Evolutionary conservation across 495 filamentous ascomycete species (phyloP).

Genomic region (Baudoinia panamericana): DNA sequence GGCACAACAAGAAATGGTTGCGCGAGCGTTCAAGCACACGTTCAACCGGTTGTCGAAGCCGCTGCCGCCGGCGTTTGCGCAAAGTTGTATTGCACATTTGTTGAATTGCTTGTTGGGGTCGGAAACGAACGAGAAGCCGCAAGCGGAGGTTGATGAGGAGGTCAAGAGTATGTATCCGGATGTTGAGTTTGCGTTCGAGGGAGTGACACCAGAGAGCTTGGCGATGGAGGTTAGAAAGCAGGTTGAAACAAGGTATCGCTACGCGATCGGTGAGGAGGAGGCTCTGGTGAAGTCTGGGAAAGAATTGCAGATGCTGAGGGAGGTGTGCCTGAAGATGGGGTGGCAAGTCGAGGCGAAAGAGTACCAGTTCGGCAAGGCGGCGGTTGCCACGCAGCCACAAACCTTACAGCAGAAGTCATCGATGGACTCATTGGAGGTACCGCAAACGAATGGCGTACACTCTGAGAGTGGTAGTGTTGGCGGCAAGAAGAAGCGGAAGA

Average conservation of each 20-base stretch:
- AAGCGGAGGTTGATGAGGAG: conserved; percentile 60
- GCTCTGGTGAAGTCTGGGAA: conserved; percentile 55
- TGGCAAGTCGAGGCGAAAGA: conserved; percentile 75
- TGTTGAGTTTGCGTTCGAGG: conserved; percentile 68
- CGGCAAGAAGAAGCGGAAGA: conserved; percentile 77
- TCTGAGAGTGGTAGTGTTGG: conserved; percentile 31
- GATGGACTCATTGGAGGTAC: conserved; percentile 29
- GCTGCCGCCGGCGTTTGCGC: conserved; percentile 62
- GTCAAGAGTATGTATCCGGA: conserved; percentile 65
- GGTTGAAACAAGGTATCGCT: conserved; percentile 59
- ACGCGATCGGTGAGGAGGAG: conserved; percentile 49
- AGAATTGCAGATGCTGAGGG: conserved; percentile 75
- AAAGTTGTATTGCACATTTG: conserved; percentile 69
- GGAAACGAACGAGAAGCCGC: conserved; percentile 60
- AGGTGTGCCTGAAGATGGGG: conserved; percentile 79
- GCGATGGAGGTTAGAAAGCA: conserved; percentile 58
- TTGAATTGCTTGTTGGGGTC: conserved; percentile 86
- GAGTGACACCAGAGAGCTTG: conserved; percentile 59
- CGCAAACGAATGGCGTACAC: conserved; percentile 33
- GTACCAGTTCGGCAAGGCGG: conserved; percentile 52
- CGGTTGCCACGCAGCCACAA: conserved; percentile 17
- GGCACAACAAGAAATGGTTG: conserved; percentile 80
- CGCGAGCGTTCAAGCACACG: conserved; percentile 87
- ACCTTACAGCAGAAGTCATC: conserved; percentile 10
- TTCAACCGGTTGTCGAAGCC: conserved; percentile 65